These are phyloP conservation scores for Bipolaris bicolor DNA, from an alignment of 2,329 filamentous ascomycete species.

Conservation along the genomic window DNA sequence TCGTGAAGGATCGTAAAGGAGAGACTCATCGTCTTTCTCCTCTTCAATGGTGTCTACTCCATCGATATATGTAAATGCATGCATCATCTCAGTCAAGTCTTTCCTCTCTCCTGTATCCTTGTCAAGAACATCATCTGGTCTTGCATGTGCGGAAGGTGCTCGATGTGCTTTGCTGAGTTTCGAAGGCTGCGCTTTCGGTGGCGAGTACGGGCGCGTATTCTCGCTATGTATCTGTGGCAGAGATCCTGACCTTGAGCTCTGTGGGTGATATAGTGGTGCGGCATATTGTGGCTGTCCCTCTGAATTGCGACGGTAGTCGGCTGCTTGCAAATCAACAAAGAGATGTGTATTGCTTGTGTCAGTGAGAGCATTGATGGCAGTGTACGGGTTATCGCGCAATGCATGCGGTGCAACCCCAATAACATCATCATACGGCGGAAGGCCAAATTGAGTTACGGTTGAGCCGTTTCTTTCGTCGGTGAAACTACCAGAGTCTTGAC, in stretches of 20 bases:
- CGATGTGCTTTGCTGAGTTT: constrained; percentile 34
- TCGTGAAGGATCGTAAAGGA: constrained; percentile 31
- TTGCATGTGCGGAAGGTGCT: constrained; percentile 18
- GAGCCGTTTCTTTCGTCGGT: constrained; percentile 24
- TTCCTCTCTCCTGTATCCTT: constrained; percentile 42
- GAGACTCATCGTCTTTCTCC: constrained; percentile 13
- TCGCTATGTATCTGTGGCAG: constrained; percentile 22
- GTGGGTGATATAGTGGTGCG: constrained; percentile 25
- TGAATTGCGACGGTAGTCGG: constrained; percentile 35
- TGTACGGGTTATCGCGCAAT: constrained; percentile 29
- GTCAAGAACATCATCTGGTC: constrained; percentile 33
- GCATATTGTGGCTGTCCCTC: constrained; percentile 33
- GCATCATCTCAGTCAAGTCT: constrained; percentile 44
- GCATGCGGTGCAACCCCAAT: constrained; percentile 11
- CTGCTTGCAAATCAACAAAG: constrained; percentile 8
- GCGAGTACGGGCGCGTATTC: constrained; percentile 2
- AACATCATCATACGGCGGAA: constrained; percentile 21
- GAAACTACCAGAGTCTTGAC: constrained; percentile 36
- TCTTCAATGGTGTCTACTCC: constrained; percentile 31
- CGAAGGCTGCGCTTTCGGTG: constrained; percentile 20
- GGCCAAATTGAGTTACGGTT: constrained; percentile 9
- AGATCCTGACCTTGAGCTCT: constrained; percentile 24
- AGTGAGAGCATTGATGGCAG: constrained; percentile 13
- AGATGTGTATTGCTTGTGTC: constrained; percentile 4
- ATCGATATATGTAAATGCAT: constrained; percentile 39